Percentiles rank a stretch among this genome's conserved stretches.
These are phyloP conservation scores for Bryoerythrophyllum caledonicum DNA, from an alignment of 225 moss, liverwort and hornwort genomes.

Conservation along the genomic window DNA sequence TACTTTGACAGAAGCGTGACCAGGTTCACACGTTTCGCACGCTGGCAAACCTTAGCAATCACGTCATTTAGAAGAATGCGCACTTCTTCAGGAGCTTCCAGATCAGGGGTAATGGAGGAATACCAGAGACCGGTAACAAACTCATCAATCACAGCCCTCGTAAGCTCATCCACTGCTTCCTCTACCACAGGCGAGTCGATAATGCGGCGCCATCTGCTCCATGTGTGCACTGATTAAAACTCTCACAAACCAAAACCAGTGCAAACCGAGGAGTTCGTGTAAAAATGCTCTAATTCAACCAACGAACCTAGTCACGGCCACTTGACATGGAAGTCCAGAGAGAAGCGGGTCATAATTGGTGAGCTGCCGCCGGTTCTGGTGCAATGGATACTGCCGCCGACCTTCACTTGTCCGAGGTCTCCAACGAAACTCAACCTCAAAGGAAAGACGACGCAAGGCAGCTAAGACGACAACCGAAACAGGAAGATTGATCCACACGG, in stretches of 20 bases:
- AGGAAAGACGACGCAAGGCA: constrained; percentile 63
- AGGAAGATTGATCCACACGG: constrained; percentile 87
- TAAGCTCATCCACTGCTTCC: constrained; percentile 63
- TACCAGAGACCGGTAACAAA: constrained; percentile 64
- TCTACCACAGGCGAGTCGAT: constrained; percentile 58
- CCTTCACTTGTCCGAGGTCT: constrained; percentile 44
- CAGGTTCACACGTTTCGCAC: constrained; percentile 55
- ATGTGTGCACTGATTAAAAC: constrained; percentile 14
- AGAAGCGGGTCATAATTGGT: constrained; percentile 50
- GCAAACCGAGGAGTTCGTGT: background rate
- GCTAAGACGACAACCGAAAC: constrained; percentile 77
- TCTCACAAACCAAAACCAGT: background rate
- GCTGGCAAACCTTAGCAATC: constrained; percentile 51
- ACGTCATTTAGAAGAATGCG: constrained; percentile 62
- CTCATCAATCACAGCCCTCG: constrained; percentile 54
- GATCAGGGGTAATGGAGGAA: constrained; percentile 47
- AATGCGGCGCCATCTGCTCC: constrained; percentile 64
- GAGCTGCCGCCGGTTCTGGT: constrained; percentile 47
- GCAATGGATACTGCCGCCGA: constrained; percentile 28
- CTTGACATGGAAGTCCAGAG: constrained; percentile 46
- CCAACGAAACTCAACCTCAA: constrained; percentile 91
- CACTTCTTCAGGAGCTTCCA: constrained; percentile 57
- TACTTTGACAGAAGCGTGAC: constrained; percentile 53
- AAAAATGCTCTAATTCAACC: background rate
- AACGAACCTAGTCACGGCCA: constrained; percentile 38